Evolutionary conservation across 345 rosid species (phyloP).

Genomic region (Pistacia atlantica): DNA sequence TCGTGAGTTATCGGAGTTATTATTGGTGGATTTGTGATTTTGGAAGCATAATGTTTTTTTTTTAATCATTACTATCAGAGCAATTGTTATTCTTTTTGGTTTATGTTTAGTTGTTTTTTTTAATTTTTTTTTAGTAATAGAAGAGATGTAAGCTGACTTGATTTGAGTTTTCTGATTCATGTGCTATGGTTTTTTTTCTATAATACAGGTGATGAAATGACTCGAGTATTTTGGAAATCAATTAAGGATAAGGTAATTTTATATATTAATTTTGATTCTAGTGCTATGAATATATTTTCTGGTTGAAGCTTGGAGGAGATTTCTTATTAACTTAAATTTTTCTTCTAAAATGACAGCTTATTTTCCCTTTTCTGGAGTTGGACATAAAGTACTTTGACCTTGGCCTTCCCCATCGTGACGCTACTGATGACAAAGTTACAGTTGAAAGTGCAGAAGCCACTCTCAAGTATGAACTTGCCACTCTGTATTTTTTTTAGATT

Average conservation of each 20-base stretch:
- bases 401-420: slow-evolving; percentile 64
- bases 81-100: too few species aligned
- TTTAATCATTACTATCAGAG: too few species aligned
- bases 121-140: too few species aligned
- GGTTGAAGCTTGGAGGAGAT: background rate
- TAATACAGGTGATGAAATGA: slow-evolving; percentile 95
- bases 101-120: too few species aligned
- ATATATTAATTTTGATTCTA: background rate
- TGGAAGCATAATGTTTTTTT: too few species aligned
- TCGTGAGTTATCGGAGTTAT: too few species aligned
- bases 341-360: slow-evolving; percentile 55
- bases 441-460: slow-evolving; percentile 72
- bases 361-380: slow-evolving; percentile 79
- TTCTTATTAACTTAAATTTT: too few species aligned
- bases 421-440: slow-evolving; percentile 68
- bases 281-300: background rate
- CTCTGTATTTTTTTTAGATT: background rate
- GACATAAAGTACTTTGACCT: slow-evolving; percentile 76
- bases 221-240: slow-evolving; percentile 87
- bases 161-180: too few species aligned
- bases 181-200: background rate
- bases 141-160: too few species aligned
- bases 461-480: slow-evolving; percentile 48
- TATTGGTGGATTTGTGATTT: too few species aligned
- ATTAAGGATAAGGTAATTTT: slow-evolving; percentile 90